Conservation (phyloP, 2,329 filamentous ascomycete species). For the Dactylellina haptotyla region DNA sequence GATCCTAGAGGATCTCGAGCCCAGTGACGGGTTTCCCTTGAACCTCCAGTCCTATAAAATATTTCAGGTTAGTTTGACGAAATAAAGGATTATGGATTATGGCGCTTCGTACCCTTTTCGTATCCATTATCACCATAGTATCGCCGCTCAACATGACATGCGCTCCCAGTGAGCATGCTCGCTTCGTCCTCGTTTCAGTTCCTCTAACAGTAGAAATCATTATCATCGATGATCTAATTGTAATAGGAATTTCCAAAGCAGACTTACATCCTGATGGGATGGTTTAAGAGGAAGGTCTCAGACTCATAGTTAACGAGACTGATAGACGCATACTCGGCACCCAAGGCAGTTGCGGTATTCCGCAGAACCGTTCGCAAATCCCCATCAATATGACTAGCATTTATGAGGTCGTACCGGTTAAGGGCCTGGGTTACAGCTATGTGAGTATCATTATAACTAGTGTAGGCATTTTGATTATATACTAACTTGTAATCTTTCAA, state of each 20-base stretch:
- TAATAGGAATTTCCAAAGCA: background rate
- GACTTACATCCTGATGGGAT: conserved; percentile 49
- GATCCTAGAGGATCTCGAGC: conserved; percentile 56
- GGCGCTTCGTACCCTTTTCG: conserved; percentile 58
- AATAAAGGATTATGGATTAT: background rate
- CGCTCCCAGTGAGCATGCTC: conserved; percentile 60
- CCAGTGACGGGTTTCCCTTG: conserved; percentile 59
- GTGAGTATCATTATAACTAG: too few relatives aligned
- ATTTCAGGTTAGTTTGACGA: background rate
- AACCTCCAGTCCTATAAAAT: conserved; percentile 61
- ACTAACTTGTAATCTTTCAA: conserved; percentile 25
- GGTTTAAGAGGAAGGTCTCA: conserved; percentile 58
- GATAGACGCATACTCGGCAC: conserved; percentile 57
- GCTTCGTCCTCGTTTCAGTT: conserved; percentile 55
- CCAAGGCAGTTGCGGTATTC: conserved; percentile 27
- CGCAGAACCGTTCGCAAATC: conserved; percentile 46
- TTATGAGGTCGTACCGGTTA: conserved; percentile 21
- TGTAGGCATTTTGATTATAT: background rate
- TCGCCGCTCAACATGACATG: conserved; percentile 61
- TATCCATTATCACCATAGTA: conserved; percentile 60
- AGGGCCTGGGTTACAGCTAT: conserved; percentile 16
- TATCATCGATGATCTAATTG: conserved; percentile 4
- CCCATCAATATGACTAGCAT: conserved; percentile 33
- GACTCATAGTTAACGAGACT: conserved; percentile 60
- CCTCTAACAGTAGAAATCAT: conserved; percentile 55